Evolutionary conservation across 2,329 filamentous ascomycete genomes (phyloP), one percentile per base, ranked within the genome.

Genomic region (Grosmannia serpens): DNA sequence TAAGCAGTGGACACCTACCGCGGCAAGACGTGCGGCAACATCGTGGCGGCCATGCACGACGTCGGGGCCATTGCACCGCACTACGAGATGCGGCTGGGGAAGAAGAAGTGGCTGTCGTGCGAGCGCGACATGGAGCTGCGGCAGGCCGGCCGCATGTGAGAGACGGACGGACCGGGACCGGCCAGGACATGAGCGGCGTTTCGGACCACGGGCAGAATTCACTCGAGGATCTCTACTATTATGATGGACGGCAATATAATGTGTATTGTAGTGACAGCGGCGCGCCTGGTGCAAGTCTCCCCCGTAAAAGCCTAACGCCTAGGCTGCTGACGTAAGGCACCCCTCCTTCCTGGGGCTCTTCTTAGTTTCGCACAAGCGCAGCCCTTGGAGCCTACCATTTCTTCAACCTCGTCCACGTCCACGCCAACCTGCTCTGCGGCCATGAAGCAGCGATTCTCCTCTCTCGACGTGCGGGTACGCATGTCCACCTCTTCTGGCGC

Each of bases 1-100:
- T 22, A 29, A 46, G n/a, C 65, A 95, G 91, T 97, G 72, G 92
- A 97, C 71, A 90, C 88, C 62, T 96, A 96, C 71, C 87, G 92
- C 65, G 92, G 90, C 70, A 96, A 95, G 77, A 94, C 91, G 71
- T 84, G 88, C 63, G 86, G 82, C 64, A 88, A 87, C 58, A 91
- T 95, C 74, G 82, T 95, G 67, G 84, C 82, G 26, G 82, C 85
- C 50, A 88, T 89, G 66, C 86, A 90, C 67, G 89, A 95, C 62
- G 80, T 89, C 51, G 78, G 81, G 46, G 58, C 78, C 81, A 24
- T 83, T 88, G 88, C 89, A 27, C 86, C 89, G 58, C 91, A 96
- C 73, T 95, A 91, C 68, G 91, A 96, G 74, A 94, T 89, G 4
- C 84, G 92, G 50, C 82, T 86, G 24, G 92, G 92, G 59, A 96